A percentile compares a stretch with the other conserved stretches of the same genome.
Evolutionary conservation across 2,329 filamentous ascomycete genomes (phyloP).

Genomic region (Fusarium sp.): DNA sequence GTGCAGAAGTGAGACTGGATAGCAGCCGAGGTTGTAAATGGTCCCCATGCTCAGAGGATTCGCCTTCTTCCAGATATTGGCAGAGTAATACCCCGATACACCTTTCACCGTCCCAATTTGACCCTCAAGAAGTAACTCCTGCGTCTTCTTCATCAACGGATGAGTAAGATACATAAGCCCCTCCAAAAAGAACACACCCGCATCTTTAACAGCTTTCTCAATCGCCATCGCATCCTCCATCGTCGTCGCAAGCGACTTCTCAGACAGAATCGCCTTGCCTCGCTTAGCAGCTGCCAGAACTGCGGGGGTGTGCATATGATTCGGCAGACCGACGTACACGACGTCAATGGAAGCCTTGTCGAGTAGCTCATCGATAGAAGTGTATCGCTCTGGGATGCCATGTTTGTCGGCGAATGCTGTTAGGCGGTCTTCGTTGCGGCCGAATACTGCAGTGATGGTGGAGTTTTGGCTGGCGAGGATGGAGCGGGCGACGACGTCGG

Average conservation of each 20-base stretch:
- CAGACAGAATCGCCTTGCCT: conserved; percentile 8
- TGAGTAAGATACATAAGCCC: conserved; percentile 4
- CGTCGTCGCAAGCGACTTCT: conserved; percentile 9
- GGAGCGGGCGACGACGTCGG: conserved; percentile 8
- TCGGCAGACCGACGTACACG: conserved; percentile 11
- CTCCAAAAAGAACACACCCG: neutral
- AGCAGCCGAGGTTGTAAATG: neutral
- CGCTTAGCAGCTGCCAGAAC: conserved; percentile 12
- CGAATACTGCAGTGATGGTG: conserved; percentile 3
- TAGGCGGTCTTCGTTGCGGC: neutral
- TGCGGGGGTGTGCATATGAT: conserved; percentile 18
- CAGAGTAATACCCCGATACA: conserved; percentile 6
- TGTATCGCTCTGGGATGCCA: neutral
- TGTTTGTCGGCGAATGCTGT: neutral
- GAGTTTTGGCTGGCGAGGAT: conserved; percentile 8
- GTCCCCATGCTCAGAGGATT: conserved; percentile 11
- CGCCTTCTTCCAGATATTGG: conserved; percentile 12
- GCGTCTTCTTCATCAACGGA: neutral
- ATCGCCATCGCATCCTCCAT: neutral
- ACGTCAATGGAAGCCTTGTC: conserved; percentile 10
- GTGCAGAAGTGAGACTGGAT: neutral
- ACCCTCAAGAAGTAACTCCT: neutral
- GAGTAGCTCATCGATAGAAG: neutral
- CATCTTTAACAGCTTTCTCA: neutral
- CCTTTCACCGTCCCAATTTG: neutral